Conservation (phyloP, 2,329 filamentous ascomycete species). For the Pseudocercospora musae region DNA sequence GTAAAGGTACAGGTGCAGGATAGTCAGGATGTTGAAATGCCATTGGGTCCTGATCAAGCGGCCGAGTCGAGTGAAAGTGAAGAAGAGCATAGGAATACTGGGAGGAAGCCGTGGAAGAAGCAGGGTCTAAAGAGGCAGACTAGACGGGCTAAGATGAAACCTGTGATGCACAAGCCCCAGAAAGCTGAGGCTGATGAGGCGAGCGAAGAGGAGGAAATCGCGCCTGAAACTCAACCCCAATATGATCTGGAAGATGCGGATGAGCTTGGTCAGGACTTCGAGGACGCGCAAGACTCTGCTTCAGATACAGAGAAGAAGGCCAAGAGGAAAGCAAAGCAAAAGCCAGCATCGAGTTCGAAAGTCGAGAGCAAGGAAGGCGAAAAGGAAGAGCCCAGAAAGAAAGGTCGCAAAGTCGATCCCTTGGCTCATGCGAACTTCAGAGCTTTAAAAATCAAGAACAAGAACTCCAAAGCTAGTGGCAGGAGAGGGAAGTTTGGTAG, state of each 20-base stretch:
- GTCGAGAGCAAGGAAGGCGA: neutral
- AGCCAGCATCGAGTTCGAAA: conserved; percentile 6
- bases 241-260: conserved; percentile 1
- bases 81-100: conserved; percentile 37
- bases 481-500: conserved; percentile 38
- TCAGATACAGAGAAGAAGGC: neutral
- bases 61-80: conserved; percentile 57
- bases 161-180: conserved; percentile 32
- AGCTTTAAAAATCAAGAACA: conserved; percentile 51
- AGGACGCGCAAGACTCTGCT: neutral
- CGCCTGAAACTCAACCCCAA: conserved; percentile 24
- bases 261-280: conserved; percentile 4
- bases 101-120: conserved; percentile 69
- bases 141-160: conserved; percentile 57
- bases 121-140: conserved; percentile 80
- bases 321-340: conserved; percentile 6
- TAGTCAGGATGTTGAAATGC: conserved; percentile 43
- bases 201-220: conserved; percentile 9
- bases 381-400: conserved; percentile 32
- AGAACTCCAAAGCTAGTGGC: conserved; percentile 44
- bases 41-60: conserved; percentile 44
- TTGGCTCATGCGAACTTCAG: conserved; percentile 49
- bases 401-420: conserved; percentile 45
- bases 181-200: conserved; percentile 25
- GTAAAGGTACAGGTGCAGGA: conserved; percentile 40